Percentiles rank a stretch among this genome's conserved stretches.
Evolutionary conservation across 306 rosid species (phyloP).

Genomic region (Pyrus communis): DNA sequence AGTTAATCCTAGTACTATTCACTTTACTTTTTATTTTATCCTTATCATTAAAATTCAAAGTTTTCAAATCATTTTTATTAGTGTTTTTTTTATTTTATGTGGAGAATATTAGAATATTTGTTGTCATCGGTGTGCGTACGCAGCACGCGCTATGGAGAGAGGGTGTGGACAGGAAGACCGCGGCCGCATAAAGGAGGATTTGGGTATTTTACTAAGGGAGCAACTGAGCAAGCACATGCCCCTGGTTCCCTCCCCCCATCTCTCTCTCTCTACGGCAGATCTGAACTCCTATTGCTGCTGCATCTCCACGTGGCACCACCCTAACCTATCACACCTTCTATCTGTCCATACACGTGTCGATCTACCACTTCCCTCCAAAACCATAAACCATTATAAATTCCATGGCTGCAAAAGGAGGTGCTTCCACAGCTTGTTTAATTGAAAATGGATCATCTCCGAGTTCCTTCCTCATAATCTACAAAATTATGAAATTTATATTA

Average conservation of each 20-base stretch:
- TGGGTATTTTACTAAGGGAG: background rate
- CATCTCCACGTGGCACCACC: slow-evolving; percentile 36
- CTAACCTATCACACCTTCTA: slow-evolving; percentile 9
- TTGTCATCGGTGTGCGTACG: background rate
- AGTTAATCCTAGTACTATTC: too few species aligned
- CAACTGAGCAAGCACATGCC: slow-evolving; percentile 9
- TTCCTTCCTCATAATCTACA: accelerated
- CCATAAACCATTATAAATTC: background rate
- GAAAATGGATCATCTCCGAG: accelerated
- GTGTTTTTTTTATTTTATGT: background rate
- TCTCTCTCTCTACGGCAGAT: background rate
- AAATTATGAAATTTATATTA: accelerated
- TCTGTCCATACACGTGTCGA: slow-evolving; percentile 16
- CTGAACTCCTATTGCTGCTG: background rate
- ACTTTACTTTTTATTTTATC: too few species aligned
- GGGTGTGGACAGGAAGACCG: background rate
- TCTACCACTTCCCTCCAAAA: background rate
- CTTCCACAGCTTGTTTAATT: background rate
- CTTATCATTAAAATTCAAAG: too few species aligned
- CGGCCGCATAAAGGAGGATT: background rate
- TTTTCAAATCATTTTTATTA: too few species aligned
- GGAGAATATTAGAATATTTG: background rate
- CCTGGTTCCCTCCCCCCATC: slow-evolving; percentile 5
- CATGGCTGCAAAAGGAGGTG: background rate
- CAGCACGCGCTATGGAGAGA: background rate